A percentile compares a stretch with the other conserved stretches of the same genome.
Conservation (phyloP, 2,329 filamentous ascomycete species). For the Sclerotinia nivalis region DNA sequence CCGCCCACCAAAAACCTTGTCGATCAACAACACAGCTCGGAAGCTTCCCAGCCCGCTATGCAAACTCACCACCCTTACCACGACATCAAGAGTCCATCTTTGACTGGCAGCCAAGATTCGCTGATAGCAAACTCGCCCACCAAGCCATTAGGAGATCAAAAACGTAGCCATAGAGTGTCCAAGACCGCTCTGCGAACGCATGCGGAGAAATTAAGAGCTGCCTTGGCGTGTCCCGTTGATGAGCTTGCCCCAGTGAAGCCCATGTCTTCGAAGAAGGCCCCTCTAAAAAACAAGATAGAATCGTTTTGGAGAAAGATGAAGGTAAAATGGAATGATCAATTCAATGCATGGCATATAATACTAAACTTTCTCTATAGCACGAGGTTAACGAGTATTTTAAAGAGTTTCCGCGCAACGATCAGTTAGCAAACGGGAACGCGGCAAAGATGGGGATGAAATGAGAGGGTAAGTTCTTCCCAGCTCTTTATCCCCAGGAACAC, state of each 20-base stretch:
- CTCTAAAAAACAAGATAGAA: conserved; percentile 13
- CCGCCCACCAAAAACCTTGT: neutral
- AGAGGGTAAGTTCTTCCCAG: neutral
- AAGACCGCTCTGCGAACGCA: neutral
- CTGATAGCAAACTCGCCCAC: neutral
- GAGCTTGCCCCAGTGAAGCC: neutral
- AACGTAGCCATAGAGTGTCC: neutral
- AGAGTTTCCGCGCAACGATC: neutral
- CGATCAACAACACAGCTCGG: conserved; percentile 3
- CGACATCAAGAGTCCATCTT: neutral
- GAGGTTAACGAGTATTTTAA: neutral
- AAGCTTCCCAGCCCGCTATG: neutral
- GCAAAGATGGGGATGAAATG: neutral
- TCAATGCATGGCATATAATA: neutral
- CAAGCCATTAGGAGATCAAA: neutral
- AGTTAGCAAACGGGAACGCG: neutral
- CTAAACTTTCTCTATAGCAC: neutral
- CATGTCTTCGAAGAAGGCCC: neutral
- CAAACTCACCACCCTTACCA: neutral
- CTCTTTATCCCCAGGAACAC: neutral
- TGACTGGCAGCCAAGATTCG: conserved; percentile 18
- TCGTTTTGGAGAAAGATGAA: neutral
- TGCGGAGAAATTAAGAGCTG: conserved; percentile 16
- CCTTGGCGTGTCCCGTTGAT: conserved; percentile 10
- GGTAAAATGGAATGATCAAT: neutral